Base-by-base conservation (phyloP, 2,329 filamentous ascomycete genomes). In the Fusarium brevicatenulatum region DNA sequence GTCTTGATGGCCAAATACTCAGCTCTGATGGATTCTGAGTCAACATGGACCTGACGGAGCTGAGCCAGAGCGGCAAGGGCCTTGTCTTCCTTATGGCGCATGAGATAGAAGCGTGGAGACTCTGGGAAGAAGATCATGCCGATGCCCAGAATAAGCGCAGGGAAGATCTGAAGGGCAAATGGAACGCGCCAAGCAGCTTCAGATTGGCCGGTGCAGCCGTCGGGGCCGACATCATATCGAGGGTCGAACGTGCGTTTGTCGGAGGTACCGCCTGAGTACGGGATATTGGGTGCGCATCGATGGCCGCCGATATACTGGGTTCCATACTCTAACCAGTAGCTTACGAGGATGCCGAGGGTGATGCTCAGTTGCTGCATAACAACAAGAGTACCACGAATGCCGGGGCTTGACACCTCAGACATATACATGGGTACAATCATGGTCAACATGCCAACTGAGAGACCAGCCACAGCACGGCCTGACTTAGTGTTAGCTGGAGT, bases 371-470 rank as follows among this genome's bases (percentile, higher is more conserved):
- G 78, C 53, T 86, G 83, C 5, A 83, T 77, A 1, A 84, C 83
- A 0, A 87, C 82, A 7, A 87, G 79, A 0, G 82, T 82, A 7
- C 86, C 86, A 7, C 86, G 84, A 7, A 86, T 82, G 30, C 85
- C 84, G 2, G 86, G 84, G 2, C 85, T 85, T 1, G 85, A 84
- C 9, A 86, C 82, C 71, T 86, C 85, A 34, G 83, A 82, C 74
- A 84, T 88, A 70, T 82, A 82, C 12, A 83, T 81, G 11, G 82
- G 85, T 49, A 83, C 78, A 32, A 80, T 74, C 80, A 79, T 81
- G 18, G 78, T 79, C 37, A 79, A 59, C 68, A 72, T 76, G 2
- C 53, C 53, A 15, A 56, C 53, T 3, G 53, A 7, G 4, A 56
- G 40, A 46, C 53, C 53, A 56, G 53, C 53, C 0, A 56, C 53